Evolutionary conservation across 140 eudicot genomes (phyloP).

Genomic region (Oenanthe javanica): DNA sequence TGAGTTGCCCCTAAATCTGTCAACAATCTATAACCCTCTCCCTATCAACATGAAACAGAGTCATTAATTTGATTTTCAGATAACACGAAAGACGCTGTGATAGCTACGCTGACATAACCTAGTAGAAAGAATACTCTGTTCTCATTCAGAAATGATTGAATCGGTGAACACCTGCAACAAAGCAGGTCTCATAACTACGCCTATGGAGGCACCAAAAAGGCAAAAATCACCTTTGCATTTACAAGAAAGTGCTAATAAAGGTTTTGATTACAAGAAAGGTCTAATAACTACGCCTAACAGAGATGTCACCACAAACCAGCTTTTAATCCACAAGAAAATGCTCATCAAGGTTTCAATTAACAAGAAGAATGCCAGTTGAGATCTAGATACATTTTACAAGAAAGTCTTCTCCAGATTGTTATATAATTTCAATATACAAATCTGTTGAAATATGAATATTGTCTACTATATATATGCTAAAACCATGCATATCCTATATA

Average conservation of each 20-base stretch:
- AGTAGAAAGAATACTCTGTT: neutral
- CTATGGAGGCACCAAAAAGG: too few species aligned
- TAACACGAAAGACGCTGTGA: too few species aligned
- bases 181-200: too few species aligned
- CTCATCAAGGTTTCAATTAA: neutral
- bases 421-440: neutral
- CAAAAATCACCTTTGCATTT: too few species aligned
- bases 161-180: neutral
- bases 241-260: too few species aligned
- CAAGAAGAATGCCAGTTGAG: neutral
- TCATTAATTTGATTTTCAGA: neutral
- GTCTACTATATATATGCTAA: neutral
- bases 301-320: neutral
- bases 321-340: neutral
- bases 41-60: constrained; percentile 32
- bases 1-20: constrained; percentile 83
- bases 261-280: too few species aligned
- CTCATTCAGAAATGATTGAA: neutral
- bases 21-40: constrained; percentile 66
- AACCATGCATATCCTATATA: too few species aligned
- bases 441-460: neutral
- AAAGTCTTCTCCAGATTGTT: neutral
- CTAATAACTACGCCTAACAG: neutral
- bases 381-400: neutral
- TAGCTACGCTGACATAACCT: too few species aligned